These are phyloP conservation scores for Iodosphaeria phyllophila DNA, from an alignment of 2,329 filamentous ascomycete species.

Conservation along the genomic window DNA sequence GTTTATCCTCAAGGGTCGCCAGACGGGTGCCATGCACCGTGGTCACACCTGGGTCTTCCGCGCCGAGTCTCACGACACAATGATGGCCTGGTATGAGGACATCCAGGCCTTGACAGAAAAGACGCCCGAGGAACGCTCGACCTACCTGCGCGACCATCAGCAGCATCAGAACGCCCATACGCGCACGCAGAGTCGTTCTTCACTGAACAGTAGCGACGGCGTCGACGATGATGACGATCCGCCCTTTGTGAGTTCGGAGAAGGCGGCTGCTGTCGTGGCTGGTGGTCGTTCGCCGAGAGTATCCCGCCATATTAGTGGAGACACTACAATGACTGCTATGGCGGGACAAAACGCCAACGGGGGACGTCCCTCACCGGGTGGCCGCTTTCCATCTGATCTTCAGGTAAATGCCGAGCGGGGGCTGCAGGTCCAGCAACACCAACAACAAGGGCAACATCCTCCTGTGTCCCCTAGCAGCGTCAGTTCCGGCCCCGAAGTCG, in stretches of 20 bases:
- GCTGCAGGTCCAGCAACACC: conserved; percentile 59
- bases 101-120: conserved; percentile 81
- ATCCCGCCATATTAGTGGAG: too few species aligned
- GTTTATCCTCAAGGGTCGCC: conserved; percentile 91
- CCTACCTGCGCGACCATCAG: conserved; percentile 74
- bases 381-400: conserved; percentile 82
- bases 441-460: too few species aligned
- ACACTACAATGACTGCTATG: too few species aligned
- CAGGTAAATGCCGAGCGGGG: conserved; percentile 61
- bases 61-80: conserved; percentile 67
- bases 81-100: conserved; percentile 93
- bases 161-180: too few species aligned
- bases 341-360: too few species aligned
- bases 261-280: conserved; percentile 35
- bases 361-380: not conserved
- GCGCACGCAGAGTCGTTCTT: conserved; percentile 54
- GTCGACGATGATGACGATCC: conserved; percentile 58
- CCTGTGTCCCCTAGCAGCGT: conserved; percentile 74
- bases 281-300: too few species aligned
- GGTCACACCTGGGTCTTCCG: conserved; percentile 57
- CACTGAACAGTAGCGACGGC: conserved; percentile 54
- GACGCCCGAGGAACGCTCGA: conserved; percentile 70
- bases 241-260: conserved; percentile 31
- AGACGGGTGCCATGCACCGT: conserved; percentile 83
- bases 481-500: conserved; percentile 57